These are phyloP conservation scores for Apiospora aurea DNA, from an alignment of 2,329 filamentous ascomycete genomes.

Conservation along the genomic window DNA sequence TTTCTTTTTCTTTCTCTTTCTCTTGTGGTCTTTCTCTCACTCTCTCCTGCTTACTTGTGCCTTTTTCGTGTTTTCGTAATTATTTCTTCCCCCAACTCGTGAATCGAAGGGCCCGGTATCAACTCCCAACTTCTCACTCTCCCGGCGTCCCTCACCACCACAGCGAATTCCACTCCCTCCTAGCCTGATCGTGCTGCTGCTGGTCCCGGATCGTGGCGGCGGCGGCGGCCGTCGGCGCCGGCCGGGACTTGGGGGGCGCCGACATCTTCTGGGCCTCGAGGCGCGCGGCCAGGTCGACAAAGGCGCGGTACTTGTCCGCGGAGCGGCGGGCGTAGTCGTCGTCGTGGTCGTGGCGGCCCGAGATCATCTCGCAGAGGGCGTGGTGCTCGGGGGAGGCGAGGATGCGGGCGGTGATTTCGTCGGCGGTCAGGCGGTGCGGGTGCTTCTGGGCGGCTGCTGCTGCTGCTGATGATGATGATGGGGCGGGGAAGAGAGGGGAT, in stretches of 20 bases:
- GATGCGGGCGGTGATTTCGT: slow-evolving; percentile 21
- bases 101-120: background rate
- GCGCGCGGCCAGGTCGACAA: slow-evolving; percentile 23
- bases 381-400: slow-evolving; percentile 24
- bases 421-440: background rate
- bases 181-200: background rate
- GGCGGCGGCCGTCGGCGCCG: background rate
- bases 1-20: background rate
- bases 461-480: background rate
- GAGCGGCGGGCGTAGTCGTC: slow-evolving; percentile 22
- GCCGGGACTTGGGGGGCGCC: background rate
- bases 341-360: slow-evolving; percentile 22
- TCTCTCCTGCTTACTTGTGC: background rate
- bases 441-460: background rate
- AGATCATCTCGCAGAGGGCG: slow-evolving; percentile 24
- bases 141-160: slow-evolving; percentile 9
- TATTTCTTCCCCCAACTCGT: background rate
- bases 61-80: background rate
- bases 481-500: background rate
- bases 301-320: slow-evolving; percentile 22
- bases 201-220: background rate
- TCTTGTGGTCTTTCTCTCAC: background rate
- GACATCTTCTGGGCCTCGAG: slow-evolving; percentile 22
- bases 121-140: background rate
- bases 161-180: slow-evolving; percentile 18